phyloP scores from a whole-genome alignment of 2,329 filamentous ascomycete species.

The Botrytis medusae region DNA sequence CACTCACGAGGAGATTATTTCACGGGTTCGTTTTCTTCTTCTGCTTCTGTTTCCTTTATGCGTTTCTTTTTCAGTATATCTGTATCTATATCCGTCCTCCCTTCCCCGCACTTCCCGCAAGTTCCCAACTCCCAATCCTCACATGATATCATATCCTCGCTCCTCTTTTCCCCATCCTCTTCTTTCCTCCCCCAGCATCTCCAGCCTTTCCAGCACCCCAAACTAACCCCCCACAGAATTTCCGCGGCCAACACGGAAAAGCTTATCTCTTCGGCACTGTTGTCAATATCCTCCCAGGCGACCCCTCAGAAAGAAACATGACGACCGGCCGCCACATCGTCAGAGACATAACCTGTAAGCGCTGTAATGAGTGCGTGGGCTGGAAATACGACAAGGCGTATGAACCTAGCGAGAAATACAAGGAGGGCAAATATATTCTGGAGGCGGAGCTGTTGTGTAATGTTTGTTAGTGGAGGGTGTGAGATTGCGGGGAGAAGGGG shows the following conservation, averaged over 20 bases:
- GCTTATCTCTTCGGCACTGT: slow-evolving; percentile 94
- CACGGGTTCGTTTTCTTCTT: slow-evolving; percentile 61
- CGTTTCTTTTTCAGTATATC: not conserved
- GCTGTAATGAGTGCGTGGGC: slow-evolving; percentile 89
- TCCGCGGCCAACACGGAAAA: slow-evolving; percentile 97
- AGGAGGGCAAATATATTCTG: slow-evolving; percentile 97
- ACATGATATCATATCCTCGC: not conserved
- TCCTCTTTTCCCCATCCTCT: not conserved
- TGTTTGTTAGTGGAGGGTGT: slow-evolving; percentile 53
- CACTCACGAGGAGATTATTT: slow-evolving; percentile 95
- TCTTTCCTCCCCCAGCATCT: not conserved
- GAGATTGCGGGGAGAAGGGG: not conserved
- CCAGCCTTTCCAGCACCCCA: not conserved
- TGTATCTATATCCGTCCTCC: not conserved
- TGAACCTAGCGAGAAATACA: slow-evolving; percentile 91
- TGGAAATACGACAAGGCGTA: slow-evolving; percentile 99
- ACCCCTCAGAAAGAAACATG: slow-evolving; percentile 95
- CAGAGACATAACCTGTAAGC: slow-evolving; percentile 85
- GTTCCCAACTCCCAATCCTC: not conserved
- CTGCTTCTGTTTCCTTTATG: not conserved
- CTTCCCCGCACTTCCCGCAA: not conserved
- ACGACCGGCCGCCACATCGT: slow-evolving; percentile 94
- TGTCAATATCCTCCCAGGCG: slow-evolving; percentile 82
- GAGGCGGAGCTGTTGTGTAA: slow-evolving; percentile 87
- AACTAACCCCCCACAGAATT: slow-evolving; percentile 63